Conservation (phyloP, 2,329 filamentous ascomycete species). For the Fusarium nygamai region DNA sequence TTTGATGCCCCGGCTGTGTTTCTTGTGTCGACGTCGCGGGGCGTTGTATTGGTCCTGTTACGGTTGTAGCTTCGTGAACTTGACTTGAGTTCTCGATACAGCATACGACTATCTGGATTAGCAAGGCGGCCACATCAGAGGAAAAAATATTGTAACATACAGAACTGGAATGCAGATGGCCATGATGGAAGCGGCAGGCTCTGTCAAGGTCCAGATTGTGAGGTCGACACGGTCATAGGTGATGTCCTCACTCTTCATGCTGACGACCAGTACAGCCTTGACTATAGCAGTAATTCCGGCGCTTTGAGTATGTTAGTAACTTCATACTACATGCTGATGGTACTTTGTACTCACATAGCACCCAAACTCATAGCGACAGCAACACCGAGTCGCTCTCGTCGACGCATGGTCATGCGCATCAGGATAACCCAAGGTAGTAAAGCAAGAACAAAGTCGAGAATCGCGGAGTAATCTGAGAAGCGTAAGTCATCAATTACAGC, state of each 20-base stretch:
- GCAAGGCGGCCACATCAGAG: accelerated
- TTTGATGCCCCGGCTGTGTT: slow-evolving; percentile 12
- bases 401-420: slow-evolving; percentile 46
- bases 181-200: slow-evolving; percentile 51
- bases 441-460: slow-evolving; percentile 48
- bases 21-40: not conserved
- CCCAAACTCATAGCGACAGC: slow-evolving; percentile 51
- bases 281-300: slow-evolving; percentile 48
- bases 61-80: slow-evolving; percentile 43
- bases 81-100: slow-evolving; percentile 48
- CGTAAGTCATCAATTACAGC: not conserved
- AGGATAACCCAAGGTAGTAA: slow-evolving; percentile 49
- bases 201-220: slow-evolving; percentile 49
- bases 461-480: slow-evolving; percentile 46
- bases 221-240: slow-evolving; percentile 49
- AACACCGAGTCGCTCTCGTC: slow-evolving; percentile 48
- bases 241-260: slow-evolving; percentile 47
- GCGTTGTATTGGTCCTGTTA: slow-evolving; percentile 35
- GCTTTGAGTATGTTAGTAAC: slow-evolving; percentile 30
- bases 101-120: slow-evolving; percentile 44
- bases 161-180: slow-evolving; percentile 48
- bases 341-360: slow-evolving; percentile 41
- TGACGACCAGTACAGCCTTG: slow-evolving; percentile 46
- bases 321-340: accelerated
- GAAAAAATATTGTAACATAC: slow-evolving; percentile 26